Base-by-base conservation (phyloP, 2,329 filamentous ascomycete species). In the Fusarium sp. region DNA sequence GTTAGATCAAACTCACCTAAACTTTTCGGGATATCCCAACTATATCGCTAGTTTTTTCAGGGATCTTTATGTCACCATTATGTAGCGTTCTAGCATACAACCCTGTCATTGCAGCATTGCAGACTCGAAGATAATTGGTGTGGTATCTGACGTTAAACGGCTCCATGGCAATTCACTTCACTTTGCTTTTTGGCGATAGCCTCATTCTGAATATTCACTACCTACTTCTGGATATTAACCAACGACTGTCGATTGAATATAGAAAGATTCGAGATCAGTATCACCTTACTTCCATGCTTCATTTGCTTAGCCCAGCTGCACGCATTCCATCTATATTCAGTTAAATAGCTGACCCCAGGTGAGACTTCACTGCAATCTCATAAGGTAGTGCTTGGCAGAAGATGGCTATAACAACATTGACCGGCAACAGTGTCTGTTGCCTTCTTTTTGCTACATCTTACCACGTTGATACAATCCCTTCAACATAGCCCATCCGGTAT, bases 21-120 rank as follows among this genome's bases (percentile, higher is more conserved):
- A 38, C 38, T 48, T 24, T 38, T 59, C 48, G 47, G 62, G 41
- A 48, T 38, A 44, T 72, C 60, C 55, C 63, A 39, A 39, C 60
- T 63, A 66, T 65, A 42, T 49, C 62, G 42, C 73, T 75, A 71
- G 63, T 48, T 54, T 59, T 59, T 31, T 68, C 70, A 75, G 62
- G 60, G 61, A 75, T 73, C 51, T 72, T 75, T 26, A 48, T 62
- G 38, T 66, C 66, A 55, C 63, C 64, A 60, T 64, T 41, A 70
- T 68, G 67, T 74, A 72, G 67, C 67, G 54, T 74, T 62, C 64
- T 45, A 63, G 36, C 47, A 58, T 63, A 42, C 63, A 69, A 74
- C 72, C 72, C 72, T 74, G 71, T 72, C 71, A 47, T 62, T 72
- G 58, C 63, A 69, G 67, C 35, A 58, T 51, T 58, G 42, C 49